Evolutionary conservation across 208 protist genomes (phyloP).

Genomic region (Dictyostelium gargantuum): DNA sequence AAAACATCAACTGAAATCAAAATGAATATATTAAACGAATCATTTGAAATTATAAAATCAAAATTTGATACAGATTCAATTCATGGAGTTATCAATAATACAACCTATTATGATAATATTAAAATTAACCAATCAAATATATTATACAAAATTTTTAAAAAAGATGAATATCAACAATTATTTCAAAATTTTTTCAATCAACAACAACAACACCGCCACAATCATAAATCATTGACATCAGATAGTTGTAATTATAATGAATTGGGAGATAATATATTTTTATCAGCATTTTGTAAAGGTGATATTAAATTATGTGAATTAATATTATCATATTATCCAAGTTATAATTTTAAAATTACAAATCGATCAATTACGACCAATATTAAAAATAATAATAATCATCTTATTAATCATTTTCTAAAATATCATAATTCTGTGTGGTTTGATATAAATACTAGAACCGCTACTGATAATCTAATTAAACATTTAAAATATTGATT

Average conservation of each 20-base stretch:
- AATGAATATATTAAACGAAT: neutral
- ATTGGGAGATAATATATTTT: neutral
- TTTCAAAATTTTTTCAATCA: neutral
- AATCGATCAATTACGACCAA: neutral
- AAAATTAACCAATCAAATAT: neutral
- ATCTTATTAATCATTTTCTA: neutral
- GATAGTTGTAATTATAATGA: neutral
- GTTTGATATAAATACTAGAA: no score
- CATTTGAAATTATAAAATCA: no score
- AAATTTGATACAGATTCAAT: no score
- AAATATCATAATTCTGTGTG: no score
- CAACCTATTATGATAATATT: neutral
- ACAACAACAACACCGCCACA: neutral
- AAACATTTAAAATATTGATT: no score
- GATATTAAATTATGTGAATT: neutral
- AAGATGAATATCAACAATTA: neutral
- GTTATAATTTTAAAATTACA: neutral
- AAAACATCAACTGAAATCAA: neutral
- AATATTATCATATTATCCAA: neutral
- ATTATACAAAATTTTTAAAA: neutral
- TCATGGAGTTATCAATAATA: no score
- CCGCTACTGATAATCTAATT: no score
- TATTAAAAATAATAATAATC: neutral
- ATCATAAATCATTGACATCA: no score
- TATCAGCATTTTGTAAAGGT: neutral